A percentile compares a stretch with the other conserved stretches of the same genome.
These are phyloP conservation scores for Blastobotrys indianensis DNA, from an alignment of 1,139 yeast species.

Conservation along the genomic window DNA sequence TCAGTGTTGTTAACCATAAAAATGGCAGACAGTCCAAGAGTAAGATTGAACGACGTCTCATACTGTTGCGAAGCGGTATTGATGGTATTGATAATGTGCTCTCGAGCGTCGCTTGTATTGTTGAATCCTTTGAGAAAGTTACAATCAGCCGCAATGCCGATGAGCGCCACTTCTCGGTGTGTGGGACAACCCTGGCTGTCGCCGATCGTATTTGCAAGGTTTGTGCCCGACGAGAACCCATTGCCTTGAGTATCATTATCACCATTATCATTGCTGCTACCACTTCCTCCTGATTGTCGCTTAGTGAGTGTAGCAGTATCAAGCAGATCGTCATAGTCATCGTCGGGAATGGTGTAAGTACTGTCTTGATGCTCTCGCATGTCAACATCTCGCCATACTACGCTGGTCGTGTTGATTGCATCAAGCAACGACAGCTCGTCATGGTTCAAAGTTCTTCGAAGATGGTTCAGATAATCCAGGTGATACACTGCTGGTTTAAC, in stretches of 20 bases:
- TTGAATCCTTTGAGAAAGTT: slow-evolving; percentile 31
- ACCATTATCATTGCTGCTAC: slow-evolving; percentile 1
- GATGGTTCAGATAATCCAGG: slow-evolving; percentile 19
- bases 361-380: slow-evolving; percentile 16
- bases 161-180: slow-evolving; percentile 30
- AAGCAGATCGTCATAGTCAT: slow-evolving; percentile 8
- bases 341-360: slow-evolving; percentile 7
- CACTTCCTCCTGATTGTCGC: slow-evolving; percentile 13
- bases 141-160: slow-evolving; percentile 39
- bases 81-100: slow-evolving; percentile 32
- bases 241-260: slow-evolving; percentile 26
- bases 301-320: not conserved
- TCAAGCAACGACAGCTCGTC: slow-evolving; percentile 20
- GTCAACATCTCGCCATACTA: slow-evolving; percentile 34
- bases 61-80: slow-evolving; percentile 35
- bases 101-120: slow-evolving; percentile 28
- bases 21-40: slow-evolving; percentile 31
- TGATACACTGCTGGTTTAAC: slow-evolving; percentile 31
- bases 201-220: slow-evolving; percentile 31
- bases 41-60: slow-evolving; percentile 35
- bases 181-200: slow-evolving; percentile 35
- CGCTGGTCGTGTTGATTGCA: slow-evolving; percentile 15
- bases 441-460: slow-evolving; percentile 16
- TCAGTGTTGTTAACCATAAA: slow-evolving; percentile 25
- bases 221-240: slow-evolving; percentile 31